Percentiles rank a stretch among this genome's conserved stretches.
These are phyloP conservation scores for Termitomyces heimii DNA, from an alignment of 768 basidiomycete species.

Conservation along the genomic window DNA sequence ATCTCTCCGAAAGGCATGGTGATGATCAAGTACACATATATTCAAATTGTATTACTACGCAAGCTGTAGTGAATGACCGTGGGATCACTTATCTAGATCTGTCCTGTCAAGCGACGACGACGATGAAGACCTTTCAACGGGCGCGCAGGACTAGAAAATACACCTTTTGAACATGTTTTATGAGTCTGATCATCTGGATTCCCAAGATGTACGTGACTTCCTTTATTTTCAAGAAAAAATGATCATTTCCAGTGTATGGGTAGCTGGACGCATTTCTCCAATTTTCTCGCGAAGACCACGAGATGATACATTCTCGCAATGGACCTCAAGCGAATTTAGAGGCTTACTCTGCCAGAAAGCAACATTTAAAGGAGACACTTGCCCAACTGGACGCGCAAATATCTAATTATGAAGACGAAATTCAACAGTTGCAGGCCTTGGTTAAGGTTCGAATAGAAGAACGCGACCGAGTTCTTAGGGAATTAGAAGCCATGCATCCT, in stretches of 20 bases:
- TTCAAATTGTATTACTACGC: background rate
- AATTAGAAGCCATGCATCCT: conserved; percentile 19
- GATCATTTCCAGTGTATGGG: background rate
- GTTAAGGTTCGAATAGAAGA: conserved; percentile 22
- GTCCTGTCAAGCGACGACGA: background rate
- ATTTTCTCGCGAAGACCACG: conserved; percentile 16
- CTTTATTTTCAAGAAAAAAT: background rate
- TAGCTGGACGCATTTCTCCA: conserved; percentile 20
- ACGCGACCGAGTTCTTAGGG: conserved; percentile 16
- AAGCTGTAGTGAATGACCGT: background rate
- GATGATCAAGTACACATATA: background rate
- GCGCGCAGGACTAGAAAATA: background rate
- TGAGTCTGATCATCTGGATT: conserved; percentile 20
- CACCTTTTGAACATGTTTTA: conserved; percentile 2
- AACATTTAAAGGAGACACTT: conserved; percentile 21
- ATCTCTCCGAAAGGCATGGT: conserved; percentile 85
- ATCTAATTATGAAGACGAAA: conserved; percentile 23
- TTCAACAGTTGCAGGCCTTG: conserved; percentile 20
- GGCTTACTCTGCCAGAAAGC: conserved; percentile 4
- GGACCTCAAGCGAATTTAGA: background rate
- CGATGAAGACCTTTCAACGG: background rate
- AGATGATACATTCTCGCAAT: background rate
- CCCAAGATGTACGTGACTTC: conserved; percentile 26
- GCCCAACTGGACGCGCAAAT: conserved; percentile 30
- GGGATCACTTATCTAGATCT: background rate